phyloP scores from a whole-genome alignment of 73 alveolate species.

The Stentor roeselii region DNA sequence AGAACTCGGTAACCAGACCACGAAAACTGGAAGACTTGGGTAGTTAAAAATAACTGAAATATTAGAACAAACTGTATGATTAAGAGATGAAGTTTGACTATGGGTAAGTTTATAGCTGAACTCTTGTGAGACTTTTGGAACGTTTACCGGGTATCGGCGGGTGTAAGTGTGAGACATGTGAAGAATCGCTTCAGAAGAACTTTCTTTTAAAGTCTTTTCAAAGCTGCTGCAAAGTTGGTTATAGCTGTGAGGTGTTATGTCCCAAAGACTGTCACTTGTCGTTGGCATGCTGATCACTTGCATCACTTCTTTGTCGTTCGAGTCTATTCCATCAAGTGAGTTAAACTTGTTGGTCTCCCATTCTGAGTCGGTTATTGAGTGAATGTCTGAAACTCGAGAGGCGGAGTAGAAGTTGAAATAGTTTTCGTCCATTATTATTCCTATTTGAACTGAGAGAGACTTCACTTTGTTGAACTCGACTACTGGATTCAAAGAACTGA shows the following conservation, averaged over 20 bases:
- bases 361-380: not conserved
- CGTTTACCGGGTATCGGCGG: not conserved
- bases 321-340: slow-evolving; percentile 30
- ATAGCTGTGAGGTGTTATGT: slow-evolving; percentile 55
- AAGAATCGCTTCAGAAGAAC: not conserved
- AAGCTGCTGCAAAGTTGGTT: not conserved
- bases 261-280: slow-evolving; percentile 63
- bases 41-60: not conserved
- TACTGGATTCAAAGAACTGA: slow-evolving; percentile 53
- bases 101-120: not conserved
- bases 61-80: not conserved
- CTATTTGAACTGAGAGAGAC: not conserved
- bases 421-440: not conserved
- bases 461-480: slow-evolving; percentile 22
- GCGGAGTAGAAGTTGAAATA: slow-evolving; percentile 15
- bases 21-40: not conserved
- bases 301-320: slow-evolving; percentile 47
- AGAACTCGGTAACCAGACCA: slow-evolving; percentile 3
- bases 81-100: not conserved
- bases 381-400: slow-evolving; percentile 17
- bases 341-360: slow-evolving; percentile 23
- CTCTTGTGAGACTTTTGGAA: not conserved
- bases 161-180: slow-evolving; percentile 2
- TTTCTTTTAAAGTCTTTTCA: not conserved
- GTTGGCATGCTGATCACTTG: slow-evolving; percentile 55